Evolutionary conservation across 768 basidiomycete genomes (phyloP).

Genomic region (Termitomyces eurrhizus): DNA sequence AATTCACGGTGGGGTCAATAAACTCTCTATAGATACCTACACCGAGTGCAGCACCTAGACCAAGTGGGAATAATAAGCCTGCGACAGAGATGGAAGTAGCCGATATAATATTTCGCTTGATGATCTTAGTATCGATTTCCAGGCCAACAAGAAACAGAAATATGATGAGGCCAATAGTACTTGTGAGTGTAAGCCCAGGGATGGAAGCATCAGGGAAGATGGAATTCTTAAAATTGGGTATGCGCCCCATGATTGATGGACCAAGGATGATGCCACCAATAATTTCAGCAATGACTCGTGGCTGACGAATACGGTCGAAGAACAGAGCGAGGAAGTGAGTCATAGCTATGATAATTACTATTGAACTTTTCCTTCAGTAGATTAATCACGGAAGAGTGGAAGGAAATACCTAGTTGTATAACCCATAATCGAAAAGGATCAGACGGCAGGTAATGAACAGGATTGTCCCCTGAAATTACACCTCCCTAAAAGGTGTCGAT

Average conservation of each 20-base stretch:
- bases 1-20: conserved; percentile 50
- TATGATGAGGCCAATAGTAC: conserved; percentile 71
- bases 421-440: conserved; percentile 79
- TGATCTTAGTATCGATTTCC: conserved; percentile 72
- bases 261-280: conserved; percentile 88
- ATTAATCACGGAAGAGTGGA: neutral
- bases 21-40: conserved; percentile 76
- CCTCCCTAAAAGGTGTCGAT: conserved; percentile 50
- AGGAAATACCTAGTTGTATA: conserved; percentile 62
- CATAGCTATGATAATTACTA: conserved; percentile 79
- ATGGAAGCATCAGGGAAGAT: conserved; percentile 57
- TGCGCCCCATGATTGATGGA: conserved; percentile 71
- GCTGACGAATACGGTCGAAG: conserved; percentile 73
- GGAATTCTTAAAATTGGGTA: conserved; percentile 60
- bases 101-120: conserved; percentile 58
- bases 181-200: conserved; percentile 63
- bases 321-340: conserved; percentile 67
- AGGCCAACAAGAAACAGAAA: conserved; percentile 84
- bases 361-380: conserved; percentile 5
- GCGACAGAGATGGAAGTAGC: conserved; percentile 58
- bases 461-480: conserved; percentile 74
- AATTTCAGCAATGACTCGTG: conserved; percentile 91
- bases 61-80: conserved; percentile 76
- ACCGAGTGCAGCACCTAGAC: conserved; percentile 70
- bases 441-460: conserved; percentile 49